phyloP scores from a whole-genome alignment of 495 filamentous ascomycete species.

The Cryomyces minteri region DNA sequence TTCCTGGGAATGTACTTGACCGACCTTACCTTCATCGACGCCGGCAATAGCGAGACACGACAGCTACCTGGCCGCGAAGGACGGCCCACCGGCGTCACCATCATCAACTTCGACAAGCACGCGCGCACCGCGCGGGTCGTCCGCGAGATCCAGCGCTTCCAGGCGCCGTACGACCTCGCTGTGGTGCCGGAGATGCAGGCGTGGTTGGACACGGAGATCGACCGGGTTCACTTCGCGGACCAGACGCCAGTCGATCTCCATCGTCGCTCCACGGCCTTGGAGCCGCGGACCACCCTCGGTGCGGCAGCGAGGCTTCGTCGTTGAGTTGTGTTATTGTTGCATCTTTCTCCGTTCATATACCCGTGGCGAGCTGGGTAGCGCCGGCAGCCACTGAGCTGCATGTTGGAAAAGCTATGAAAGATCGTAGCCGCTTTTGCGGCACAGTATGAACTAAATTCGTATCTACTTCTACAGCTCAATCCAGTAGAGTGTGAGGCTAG shows the following conservation, averaged over 20 bases:
- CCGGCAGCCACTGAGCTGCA: no score
- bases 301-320: no score
- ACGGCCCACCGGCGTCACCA: conserved; percentile 38
- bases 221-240: conserved; percentile 61
- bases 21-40: conserved; percentile 74
- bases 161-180: conserved; percentile 76
- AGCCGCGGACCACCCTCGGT: conserved; percentile 34
- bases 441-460: no score
- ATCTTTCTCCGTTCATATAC: no score
- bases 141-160: conserved; percentile 89
- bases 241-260: conserved; percentile 61
- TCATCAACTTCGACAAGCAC: conserved; percentile 99
- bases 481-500: no score
- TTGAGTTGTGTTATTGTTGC: no score
- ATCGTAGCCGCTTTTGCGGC: no score
- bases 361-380: no score
- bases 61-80: conserved; percentile 33
- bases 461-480: no score
- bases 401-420: no score
- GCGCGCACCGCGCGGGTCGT: conserved; percentile 88
- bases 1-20: conserved; percentile 97
- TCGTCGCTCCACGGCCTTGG: conserved; percentile 71
- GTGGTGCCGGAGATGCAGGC: conserved; percentile 83
- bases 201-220: conserved; percentile 76
- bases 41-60: conserved; percentile 71